Conservation (phyloP, 352 stramenopile species). For the Pythium apleroticum region DNA sequence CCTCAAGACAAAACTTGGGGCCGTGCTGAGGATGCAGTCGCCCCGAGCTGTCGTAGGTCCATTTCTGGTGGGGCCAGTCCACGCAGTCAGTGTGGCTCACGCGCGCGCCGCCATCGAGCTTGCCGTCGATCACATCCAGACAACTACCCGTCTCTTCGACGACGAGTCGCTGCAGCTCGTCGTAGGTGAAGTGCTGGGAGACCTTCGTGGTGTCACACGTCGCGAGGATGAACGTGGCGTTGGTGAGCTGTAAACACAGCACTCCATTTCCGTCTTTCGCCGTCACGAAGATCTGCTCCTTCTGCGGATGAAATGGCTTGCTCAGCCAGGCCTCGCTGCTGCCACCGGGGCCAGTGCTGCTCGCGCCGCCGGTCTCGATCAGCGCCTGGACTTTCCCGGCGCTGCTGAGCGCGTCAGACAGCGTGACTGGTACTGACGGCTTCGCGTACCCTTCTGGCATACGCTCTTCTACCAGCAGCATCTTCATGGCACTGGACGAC, state of each 20-base stretch:
- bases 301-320: conserved; percentile 14
- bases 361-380: conserved; percentile 8
- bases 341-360: conserved; percentile 2
- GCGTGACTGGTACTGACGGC: not conserved
- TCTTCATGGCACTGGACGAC: not conserved
- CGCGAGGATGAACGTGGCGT: conserved; percentile 3
- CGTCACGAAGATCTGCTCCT: conserved; percentile 7
- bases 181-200: conserved; percentile 21
- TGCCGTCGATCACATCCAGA: conserved; percentile 19
- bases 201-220: conserved; percentile 13
- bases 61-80: conserved; percentile 21
- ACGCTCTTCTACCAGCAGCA: conserved; percentile 10
- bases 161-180: conserved; percentile 10
- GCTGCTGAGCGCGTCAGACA: not conserved
- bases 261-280: not conserved
- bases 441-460: conserved; percentile 13
- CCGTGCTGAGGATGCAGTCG: conserved; percentile 18
- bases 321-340: conserved; percentile 14
- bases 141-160: conserved; percentile 4
- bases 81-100: conserved; percentile 18
- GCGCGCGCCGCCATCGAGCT: not conserved
- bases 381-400: conserved; percentile 9
- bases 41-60: conserved; percentile 11
- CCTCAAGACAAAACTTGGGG: conserved; percentile 15
- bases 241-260: conserved; percentile 15